A percentile compares a stretch with the other conserved stretches of the same genome.
These are phyloP conservation scores for Exophiala sp. DNA, from an alignment of 2,329 filamentous ascomycete species.

Conservation along the genomic window DNA sequence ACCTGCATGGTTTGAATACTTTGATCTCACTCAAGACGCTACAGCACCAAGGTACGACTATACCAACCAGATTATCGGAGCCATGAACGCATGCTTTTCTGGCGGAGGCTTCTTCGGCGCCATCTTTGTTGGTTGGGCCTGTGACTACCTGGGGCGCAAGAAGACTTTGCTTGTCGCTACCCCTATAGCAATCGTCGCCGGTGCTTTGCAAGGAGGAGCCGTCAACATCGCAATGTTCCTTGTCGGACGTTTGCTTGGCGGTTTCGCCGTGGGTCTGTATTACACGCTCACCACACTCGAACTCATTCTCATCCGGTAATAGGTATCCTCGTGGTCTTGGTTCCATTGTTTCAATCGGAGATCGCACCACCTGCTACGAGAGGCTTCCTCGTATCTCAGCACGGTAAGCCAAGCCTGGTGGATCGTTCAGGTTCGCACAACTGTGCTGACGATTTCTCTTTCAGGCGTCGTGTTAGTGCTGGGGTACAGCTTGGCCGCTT, in stretches of 20 bases:
- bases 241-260: background rate
- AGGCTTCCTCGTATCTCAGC: slow-evolving; percentile 45
- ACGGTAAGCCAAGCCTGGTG: slow-evolving; percentile 28
- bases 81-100: slow-evolving; percentile 1
- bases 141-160: slow-evolving; percentile 4
- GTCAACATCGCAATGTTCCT: slow-evolving; percentile 6
- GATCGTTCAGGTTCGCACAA: too few relatives aligned
- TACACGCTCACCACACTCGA: too few relatives aligned
- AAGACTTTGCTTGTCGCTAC: background rate
- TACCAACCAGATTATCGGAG: slow-evolving; percentile 39
- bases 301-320: background rate
- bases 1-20: slow-evolving; percentile 50
- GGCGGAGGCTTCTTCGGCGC: slow-evolving; percentile 4
- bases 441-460: too few relatives aligned
- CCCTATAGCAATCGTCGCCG: background rate
- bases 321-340: slow-evolving; percentile 1
- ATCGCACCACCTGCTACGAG: slow-evolving; percentile 24
- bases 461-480: slow-evolving; percentile 41
- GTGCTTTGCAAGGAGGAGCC: background rate
- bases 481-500: slow-evolving; percentile 44
- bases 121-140: background rate
- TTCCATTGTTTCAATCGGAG: slow-evolving; percentile 5
- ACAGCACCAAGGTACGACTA: background rate
- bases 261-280: background rate
- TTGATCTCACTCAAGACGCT: slow-evolving; percentile 35